Evolutionary conservation across 768 basidiomycete species (phyloP).

Genomic region (Xerocomellus intermedius): DNA sequence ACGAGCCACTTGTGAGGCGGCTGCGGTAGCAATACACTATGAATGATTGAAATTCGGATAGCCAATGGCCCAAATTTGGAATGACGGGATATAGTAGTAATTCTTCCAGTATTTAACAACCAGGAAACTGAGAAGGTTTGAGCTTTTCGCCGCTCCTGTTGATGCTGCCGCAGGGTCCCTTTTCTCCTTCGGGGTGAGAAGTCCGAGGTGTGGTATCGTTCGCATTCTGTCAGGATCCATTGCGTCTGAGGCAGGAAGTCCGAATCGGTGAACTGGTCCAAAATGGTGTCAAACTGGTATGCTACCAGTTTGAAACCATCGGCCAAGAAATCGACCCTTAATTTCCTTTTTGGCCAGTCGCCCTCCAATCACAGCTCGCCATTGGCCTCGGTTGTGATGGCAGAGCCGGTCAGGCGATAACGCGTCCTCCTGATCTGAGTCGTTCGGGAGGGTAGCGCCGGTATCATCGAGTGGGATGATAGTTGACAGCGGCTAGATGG

Average conservation of each 20-base stretch:
- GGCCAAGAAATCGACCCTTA: no score
- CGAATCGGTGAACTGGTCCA: no score
- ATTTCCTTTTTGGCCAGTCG: no score
- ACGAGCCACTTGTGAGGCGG: neutral
- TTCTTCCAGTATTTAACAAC: slow-evolving; percentile 2
- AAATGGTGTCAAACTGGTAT: no score
- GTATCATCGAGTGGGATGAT: neutral
- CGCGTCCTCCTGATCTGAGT: no score
- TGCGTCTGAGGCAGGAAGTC: neutral
- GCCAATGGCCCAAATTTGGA: slow-evolving; percentile 3
- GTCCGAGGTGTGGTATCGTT: neutral
- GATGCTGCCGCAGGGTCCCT: neutral
- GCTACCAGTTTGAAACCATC: no score
- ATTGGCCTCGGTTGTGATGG: no score
- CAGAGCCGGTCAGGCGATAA: no score
- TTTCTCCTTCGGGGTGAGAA: neutral
- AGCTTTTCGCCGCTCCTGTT: neutral
- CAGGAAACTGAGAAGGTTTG: slow-evolving; percentile 6
- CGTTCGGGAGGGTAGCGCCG: no score
- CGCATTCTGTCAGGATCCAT: neutral
- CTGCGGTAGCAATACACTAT: slow-evolving; percentile 12
- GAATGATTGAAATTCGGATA: neutral
- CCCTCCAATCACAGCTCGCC: no score
- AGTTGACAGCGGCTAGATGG: neutral
- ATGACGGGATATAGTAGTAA: no score